Evolutionary conservation across 768 basidiomycete genomes (phyloP).

Genomic region (Sarcodon sp.): DNA sequence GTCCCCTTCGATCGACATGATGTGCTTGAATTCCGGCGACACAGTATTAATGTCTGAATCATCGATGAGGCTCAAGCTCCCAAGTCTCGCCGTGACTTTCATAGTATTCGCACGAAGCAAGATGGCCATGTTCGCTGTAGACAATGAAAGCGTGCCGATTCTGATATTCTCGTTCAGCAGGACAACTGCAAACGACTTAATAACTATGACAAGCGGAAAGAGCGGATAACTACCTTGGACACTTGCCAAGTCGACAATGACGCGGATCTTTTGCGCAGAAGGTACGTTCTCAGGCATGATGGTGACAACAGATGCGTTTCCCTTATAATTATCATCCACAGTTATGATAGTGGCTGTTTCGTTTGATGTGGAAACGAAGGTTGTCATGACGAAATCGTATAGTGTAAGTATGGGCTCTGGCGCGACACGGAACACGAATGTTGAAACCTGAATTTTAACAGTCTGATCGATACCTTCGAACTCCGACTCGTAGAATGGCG

Average conservation of each 20-base stretch:
- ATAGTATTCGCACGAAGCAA: conserved; percentile 62
- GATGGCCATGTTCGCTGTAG: conserved; percentile 79
- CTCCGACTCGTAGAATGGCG: conserved; percentile 70
- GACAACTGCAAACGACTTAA: conserved; percentile 35
- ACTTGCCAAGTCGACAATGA: conserved; percentile 73
- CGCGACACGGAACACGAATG: conserved; percentile 77
- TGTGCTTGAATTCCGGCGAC: conserved; percentile 62
- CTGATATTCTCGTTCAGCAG: conserved; percentile 58
- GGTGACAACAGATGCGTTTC: conserved; percentile 2
- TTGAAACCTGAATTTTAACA: conserved; percentile 79
- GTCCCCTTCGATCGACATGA: conserved; percentile 88
- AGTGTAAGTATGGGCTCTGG: conserved; percentile 85
- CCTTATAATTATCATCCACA: background rate
- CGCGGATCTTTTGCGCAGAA: conserved; percentile 46
- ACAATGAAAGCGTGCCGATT: conserved; percentile 80
- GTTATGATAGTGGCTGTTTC: background rate
- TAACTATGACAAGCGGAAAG: background rate
- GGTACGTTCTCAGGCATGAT: conserved; percentile 3
- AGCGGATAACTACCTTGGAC: conserved; percentile 47
- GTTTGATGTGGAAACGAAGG: conserved; percentile 53
- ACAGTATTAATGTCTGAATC: conserved; percentile 40
- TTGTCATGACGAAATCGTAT: conserved; percentile 97
- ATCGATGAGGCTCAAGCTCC: conserved; percentile 73
- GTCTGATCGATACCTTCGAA: conserved; percentile 84
- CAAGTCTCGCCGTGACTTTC: conserved; percentile 69